phyloP scores from a whole-genome alignment of 2,329 filamentous ascomycete species.

The Lomentospora prolificans region DNA sequence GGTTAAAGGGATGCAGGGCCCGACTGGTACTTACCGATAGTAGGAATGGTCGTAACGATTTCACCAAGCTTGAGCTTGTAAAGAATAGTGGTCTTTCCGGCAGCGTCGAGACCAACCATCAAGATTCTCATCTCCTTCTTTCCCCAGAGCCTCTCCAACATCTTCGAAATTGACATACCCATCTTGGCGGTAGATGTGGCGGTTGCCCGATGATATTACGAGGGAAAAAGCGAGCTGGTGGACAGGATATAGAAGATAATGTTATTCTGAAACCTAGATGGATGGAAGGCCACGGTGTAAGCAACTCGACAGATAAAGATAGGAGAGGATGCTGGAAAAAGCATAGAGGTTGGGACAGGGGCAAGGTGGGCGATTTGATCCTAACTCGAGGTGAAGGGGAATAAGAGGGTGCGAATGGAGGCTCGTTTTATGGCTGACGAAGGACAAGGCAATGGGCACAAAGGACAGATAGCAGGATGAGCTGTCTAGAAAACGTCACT shows the following conservation, averaged over 20 bases:
- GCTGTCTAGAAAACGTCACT: background rate
- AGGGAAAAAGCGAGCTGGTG: background rate
- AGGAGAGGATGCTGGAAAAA: background rate
- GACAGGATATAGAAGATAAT: background rate
- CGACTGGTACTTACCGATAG: constrained; percentile 61
- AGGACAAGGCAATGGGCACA: background rate
- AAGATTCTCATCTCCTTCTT: constrained; percentile 99
- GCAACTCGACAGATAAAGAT: background rate
- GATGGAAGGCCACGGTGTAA: background rate
- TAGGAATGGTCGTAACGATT: constrained; percentile 98
- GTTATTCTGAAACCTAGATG: background rate
- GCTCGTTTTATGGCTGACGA: background rate
- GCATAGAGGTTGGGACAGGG: background rate
- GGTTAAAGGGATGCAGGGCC: background rate
- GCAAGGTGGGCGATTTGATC: background rate
- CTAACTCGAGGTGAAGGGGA: background rate
- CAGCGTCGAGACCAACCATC: constrained; percentile 98
- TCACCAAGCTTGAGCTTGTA: constrained; percentile 99
- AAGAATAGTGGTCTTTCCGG: constrained; percentile 99
- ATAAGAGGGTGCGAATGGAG: background rate
- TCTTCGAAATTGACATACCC: constrained; percentile 96
- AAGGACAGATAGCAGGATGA: constrained; percentile 7
- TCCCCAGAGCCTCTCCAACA: constrained; percentile 93
- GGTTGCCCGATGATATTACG: constrained; percentile 1
- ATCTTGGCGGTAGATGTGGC: constrained; percentile 39